phyloP scores from a whole-genome alignment of 768 basidiomycete genomes.

The Suillus plorans region DNA sequence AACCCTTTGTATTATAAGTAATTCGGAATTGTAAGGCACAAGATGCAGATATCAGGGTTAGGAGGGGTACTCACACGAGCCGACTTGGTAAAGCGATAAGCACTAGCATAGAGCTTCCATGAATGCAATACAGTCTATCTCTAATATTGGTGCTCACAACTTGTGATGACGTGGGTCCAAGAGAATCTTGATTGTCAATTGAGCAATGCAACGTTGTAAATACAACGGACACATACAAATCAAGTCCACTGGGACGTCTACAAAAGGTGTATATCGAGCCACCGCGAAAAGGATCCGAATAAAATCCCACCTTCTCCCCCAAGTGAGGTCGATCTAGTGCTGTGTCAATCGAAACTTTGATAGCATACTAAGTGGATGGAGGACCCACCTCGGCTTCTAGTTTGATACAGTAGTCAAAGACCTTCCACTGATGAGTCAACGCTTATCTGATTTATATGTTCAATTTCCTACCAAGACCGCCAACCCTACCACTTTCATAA shows the following conservation, averaged over 20 bases:
- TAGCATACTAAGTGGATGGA: not conserved
- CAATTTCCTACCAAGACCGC: not conserved
- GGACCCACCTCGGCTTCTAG: not conserved
- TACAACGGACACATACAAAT: not conserved
- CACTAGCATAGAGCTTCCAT: not conserved
- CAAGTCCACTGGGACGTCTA: not conserved
- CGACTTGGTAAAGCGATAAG: not conserved
- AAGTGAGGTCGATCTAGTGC: not conserved
- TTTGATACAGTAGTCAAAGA: not conserved
- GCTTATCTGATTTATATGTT: not conserved
- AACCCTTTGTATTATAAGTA: not conserved
- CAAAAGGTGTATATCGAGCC: not conserved
- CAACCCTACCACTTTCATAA: not conserved
- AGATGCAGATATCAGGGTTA: not conserved
- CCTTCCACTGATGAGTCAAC: not conserved
- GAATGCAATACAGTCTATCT: not conserved
- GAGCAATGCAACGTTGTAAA: not conserved
- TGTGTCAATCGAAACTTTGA: not conserved
- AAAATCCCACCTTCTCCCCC: not conserved
- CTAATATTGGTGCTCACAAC: not conserved
- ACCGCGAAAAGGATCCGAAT: not conserved
- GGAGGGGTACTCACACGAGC: not conserved
- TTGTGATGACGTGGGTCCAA: not conserved
- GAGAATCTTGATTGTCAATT: not conserved
- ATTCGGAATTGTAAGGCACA: not conserved